phyloP scores from a whole-genome alignment of 805 yeast species.

The Starmerella khaoyaiensis region DNA sequence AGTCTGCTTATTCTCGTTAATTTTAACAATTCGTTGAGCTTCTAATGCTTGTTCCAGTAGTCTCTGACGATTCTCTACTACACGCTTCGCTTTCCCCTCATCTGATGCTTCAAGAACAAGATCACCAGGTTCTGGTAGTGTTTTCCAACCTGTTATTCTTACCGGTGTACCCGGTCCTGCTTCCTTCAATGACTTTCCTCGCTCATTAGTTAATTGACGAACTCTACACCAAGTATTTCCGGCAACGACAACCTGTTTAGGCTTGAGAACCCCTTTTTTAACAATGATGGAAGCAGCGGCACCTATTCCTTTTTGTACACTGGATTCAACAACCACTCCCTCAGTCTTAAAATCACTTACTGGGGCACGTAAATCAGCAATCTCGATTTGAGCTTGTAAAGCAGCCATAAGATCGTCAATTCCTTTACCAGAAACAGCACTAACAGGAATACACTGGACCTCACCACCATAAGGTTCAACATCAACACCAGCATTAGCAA shows the following conservation, averaged over 20 bases:
- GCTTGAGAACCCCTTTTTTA: constrained; percentile 58
- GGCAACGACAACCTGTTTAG: constrained; percentile 66
- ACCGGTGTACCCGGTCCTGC: constrained; percentile 88
- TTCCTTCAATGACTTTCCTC: constrained; percentile 44
- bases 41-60: constrained; percentile 43
- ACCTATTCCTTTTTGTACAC: constrained; percentile 70
- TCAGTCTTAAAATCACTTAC: constrained; percentile 39
- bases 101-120: constrained; percentile 59
- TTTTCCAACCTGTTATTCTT: constrained; percentile 89
- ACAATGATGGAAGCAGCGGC: constrained; percentile 75
- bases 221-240: constrained; percentile 82
- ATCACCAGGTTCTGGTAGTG: constrained; percentile 83
- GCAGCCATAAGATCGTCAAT: constrained; percentile 87
- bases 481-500: constrained; percentile 64
- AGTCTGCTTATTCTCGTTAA: constrained; percentile 50
- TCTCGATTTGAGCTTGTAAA: constrained; percentile 68
- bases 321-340: constrained; percentile 85
- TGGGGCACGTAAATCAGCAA: constrained; percentile 59
- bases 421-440: constrained; percentile 80
- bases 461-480: constrained; percentile 95
- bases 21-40: constrained; percentile 49
- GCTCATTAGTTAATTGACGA: constrained; percentile 60
- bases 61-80: constrained; percentile 48
- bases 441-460: constrained; percentile 72
- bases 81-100: constrained; percentile 67